Conservation (phyloP, 2,329 filamentous ascomycete genomes). For the Ophiosphaerella narmari region DNA sequence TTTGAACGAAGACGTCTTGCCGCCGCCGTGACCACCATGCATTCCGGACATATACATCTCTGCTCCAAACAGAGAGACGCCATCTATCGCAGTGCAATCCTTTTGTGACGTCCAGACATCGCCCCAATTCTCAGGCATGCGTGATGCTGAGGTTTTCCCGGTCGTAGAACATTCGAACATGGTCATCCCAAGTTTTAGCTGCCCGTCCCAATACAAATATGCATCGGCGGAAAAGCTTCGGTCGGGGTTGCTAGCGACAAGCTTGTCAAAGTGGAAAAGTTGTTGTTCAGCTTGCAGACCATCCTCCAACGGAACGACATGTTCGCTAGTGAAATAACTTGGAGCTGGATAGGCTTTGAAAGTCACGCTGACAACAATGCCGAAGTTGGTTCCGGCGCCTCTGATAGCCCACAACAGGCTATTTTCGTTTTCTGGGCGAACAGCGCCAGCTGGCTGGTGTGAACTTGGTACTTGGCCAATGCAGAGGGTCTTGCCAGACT, state of each 20-base stretch:
- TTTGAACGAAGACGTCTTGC: slow-evolving; percentile 68
- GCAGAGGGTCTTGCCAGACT: slow-evolving; percentile 53
- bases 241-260: slow-evolving; percentile 49
- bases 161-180: slow-evolving; percentile 50
- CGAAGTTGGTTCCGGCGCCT: slow-evolving; percentile 65
- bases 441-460: slow-evolving; percentile 48
- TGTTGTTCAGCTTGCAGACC: slow-evolving; percentile 37
- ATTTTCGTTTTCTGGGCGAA: slow-evolving; percentile 53
- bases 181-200: slow-evolving; percentile 59
- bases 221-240: slow-evolving; percentile 57
- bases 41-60: slow-evolving; percentile 66
- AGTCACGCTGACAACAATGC: slow-evolving; percentile 59
- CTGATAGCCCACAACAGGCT: slow-evolving; percentile 63
- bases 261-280: slow-evolving; percentile 49
- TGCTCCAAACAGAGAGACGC: slow-evolving; percentile 59
- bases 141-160: slow-evolving; percentile 7
- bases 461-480: slow-evolving; percentile 58
- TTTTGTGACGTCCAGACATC: slow-evolving; percentile 27
- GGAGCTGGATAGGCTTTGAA: slow-evolving; percentile 55
- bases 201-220: slow-evolving; percentile 60
- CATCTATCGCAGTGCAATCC: slow-evolving; percentile 49
- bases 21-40: slow-evolving; percentile 62
- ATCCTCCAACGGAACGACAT: slow-evolving; percentile 32
- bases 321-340: slow-evolving; percentile 43
- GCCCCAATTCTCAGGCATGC: slow-evolving; percentile 6